Conservation (phyloP, 495 filamentous ascomycete genomes). For the Penicillium pancosmium region DNA sequence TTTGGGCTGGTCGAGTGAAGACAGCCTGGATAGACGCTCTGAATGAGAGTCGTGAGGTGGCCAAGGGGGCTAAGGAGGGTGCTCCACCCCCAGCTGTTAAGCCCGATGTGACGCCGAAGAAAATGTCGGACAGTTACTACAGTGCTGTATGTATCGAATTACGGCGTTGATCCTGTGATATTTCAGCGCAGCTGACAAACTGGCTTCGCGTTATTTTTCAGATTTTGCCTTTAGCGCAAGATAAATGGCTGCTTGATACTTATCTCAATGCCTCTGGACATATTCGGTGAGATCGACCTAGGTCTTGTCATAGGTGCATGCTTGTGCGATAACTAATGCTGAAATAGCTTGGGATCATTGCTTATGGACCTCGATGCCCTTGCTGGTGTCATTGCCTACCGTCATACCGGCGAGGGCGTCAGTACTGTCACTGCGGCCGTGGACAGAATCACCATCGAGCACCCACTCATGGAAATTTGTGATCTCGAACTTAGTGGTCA, state of each 20-base stretch:
- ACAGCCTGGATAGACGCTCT: constrained; percentile 74
- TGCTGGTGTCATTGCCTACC: constrained; percentile 78
- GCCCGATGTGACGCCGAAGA: constrained; percentile 59
- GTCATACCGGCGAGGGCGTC: constrained; percentile 76
- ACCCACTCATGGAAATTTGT: constrained; percentile 75
- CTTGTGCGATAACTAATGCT: constrained; percentile 6
- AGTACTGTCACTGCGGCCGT: constrained; percentile 82
- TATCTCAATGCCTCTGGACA: constrained; percentile 70
- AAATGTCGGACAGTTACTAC: constrained; percentile 67
- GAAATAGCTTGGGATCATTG: constrained; percentile 63
- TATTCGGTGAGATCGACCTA: constrained; percentile 48
- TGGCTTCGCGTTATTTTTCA: constrained; percentile 32
- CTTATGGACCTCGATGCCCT: constrained; percentile 85
- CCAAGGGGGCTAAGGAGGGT: constrained; percentile 29
- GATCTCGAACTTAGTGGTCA: constrained; percentile 79
- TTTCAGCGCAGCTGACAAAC: not conserved
- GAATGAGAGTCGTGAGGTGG: constrained; percentile 50
- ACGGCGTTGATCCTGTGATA: not conserved
- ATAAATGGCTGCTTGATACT: constrained; percentile 70
- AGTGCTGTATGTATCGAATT: constrained; percentile 52
- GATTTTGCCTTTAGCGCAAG: constrained; percentile 67
- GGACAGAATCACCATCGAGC: constrained; percentile 76
- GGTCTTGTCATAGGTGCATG: not conserved
- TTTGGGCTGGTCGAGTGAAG: constrained; percentile 53
- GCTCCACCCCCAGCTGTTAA: constrained; percentile 35